These are phyloP conservation scores for Coemansia biformis DNA, from an alignment of 192 early-diverging fungal species.

Conservation along the genomic window DNA sequence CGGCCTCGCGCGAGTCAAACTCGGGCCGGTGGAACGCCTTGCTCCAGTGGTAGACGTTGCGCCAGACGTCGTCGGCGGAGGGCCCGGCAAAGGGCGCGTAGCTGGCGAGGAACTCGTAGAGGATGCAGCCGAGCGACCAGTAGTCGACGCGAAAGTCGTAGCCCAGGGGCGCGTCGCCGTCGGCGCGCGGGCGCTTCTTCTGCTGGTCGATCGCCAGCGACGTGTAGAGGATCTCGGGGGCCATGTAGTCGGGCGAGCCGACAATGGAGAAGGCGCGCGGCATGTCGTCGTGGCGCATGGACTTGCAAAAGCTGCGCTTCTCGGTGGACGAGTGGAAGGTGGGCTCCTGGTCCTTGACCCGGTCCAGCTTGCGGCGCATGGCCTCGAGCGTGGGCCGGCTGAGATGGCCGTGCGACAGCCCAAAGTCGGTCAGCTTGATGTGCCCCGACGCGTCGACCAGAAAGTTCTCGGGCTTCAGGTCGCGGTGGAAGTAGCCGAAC, in stretches of 20 bases:
- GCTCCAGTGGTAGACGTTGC: slow-evolving; percentile 80
- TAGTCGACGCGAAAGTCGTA: slow-evolving; percentile 70
- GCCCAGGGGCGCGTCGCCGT: slow-evolving; percentile 61
- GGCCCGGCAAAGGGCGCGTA: slow-evolving; percentile 71
- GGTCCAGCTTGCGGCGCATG: slow-evolving; percentile 47
- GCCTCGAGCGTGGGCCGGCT: slow-evolving; percentile 47
- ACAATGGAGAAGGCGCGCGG: slow-evolving; percentile 74
- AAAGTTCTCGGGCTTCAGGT: slow-evolving; percentile 88
- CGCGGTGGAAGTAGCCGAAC: slow-evolving; percentile 87
- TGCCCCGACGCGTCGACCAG: slow-evolving; percentile 68
- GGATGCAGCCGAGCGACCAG: slow-evolving; percentile 71
- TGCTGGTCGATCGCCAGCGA: slow-evolving; percentile 46
- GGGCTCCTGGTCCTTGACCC: slow-evolving; percentile 52
- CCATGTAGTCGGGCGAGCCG: slow-evolving; percentile 92
- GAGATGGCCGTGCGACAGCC: slow-evolving; percentile 76
- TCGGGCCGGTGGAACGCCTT: slow-evolving; percentile 72
- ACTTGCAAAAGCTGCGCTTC: slow-evolving; percentile 44
- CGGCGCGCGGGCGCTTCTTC: slow-evolving; percentile 53
- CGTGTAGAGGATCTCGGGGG: slow-evolving; percentile 73
- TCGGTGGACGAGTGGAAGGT: slow-evolving; percentile 46
- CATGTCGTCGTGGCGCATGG: slow-evolving; percentile 53
- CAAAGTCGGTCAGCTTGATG: slow-evolving; percentile 87
- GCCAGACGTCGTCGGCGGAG: slow-evolving; percentile 69
- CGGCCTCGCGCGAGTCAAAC: slow-evolving; percentile 70
- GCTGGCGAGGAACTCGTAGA: slow-evolving; percentile 70